Percentiles rank a stretch among this genome's conserved stretches.
Conservation (phyloP, 2,329 filamentous ascomycete genomes). For the Chaetomiaceae sp. region DNA sequence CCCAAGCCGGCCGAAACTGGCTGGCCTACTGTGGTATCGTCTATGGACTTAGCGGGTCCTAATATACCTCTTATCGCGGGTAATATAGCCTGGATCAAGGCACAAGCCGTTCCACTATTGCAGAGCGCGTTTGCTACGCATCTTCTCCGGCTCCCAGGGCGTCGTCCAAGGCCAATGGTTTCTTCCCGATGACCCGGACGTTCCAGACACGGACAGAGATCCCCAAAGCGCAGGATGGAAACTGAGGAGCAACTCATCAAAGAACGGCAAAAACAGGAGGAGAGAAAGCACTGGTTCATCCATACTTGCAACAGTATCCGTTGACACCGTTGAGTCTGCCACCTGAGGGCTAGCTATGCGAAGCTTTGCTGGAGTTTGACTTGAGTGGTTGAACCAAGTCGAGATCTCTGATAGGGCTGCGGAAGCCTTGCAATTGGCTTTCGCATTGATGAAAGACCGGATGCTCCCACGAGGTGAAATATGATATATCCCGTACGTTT, state of each 20-base stretch:
- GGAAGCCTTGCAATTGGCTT: background rate
- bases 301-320: no score
- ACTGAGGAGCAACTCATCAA: no score
- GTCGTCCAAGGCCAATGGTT: background rate
- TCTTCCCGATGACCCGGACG: background rate
- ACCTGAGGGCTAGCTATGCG: no score
- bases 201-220: no score
- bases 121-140: conserved; percentile 4
- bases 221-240: no score
- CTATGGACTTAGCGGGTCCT: conserved; percentile 14
- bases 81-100: conserved; percentile 18
- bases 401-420: background rate
- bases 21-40: background rate
- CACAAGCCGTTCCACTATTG: conserved; percentile 20
- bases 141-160: background rate
- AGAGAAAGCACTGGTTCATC: no score
- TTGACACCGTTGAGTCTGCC: no score
- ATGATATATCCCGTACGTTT: background rate
- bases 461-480: no score
- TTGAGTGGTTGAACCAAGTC: background rate
- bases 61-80: conserved; percentile 20
- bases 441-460: background rate
- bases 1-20: no score
- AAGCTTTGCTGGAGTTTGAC: no score
- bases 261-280: no score